Conservation (phyloP, 352 stramenopile genomes). For the Phytophthora meadii region DNA sequence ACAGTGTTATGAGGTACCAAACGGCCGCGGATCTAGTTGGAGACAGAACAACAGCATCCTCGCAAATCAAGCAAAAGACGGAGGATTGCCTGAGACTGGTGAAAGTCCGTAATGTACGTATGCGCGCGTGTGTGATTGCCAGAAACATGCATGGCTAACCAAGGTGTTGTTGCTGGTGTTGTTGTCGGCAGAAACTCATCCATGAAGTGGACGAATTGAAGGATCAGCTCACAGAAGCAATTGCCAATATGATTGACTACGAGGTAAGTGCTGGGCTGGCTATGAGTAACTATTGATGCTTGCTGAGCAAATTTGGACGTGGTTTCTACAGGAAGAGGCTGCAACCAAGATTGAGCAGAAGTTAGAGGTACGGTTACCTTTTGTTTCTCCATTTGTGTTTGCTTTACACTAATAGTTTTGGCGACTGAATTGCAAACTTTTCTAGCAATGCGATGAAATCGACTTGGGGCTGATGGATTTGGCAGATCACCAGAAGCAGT, state of each 20-base stretch:
- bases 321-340: constrained; percentile 49
- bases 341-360: constrained; percentile 74
- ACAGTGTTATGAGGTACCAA: constrained; percentile 57
- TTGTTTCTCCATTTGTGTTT: neutral
- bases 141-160: neutral
- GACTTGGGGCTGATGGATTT: constrained; percentile 82
- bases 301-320: neutral
- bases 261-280: constrained; percentile 45
- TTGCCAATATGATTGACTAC: constrained; percentile 66
- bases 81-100: constrained; percentile 77
- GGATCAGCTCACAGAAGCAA: constrained; percentile 50
- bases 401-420: constrained; percentile 7
- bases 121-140: neutral
- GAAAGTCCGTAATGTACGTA: constrained; percentile 80
- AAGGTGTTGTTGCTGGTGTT: constrained; percentile 1
- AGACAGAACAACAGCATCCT: constrained; percentile 54
- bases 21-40: constrained; percentile 59
- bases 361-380: constrained; percentile 56
- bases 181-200: constrained; percentile 67
- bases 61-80: constrained; percentile 58
- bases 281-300: constrained; percentile 1
- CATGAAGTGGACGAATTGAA: constrained; percentile 61
- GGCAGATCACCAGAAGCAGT: constrained; percentile 68
- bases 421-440: constrained; percentile 1
- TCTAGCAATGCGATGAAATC: constrained; percentile 84